phyloP scores from a whole-genome alignment of 2,329 filamentous ascomycete species.

The Trichoderma arundinaceum region DNA sequence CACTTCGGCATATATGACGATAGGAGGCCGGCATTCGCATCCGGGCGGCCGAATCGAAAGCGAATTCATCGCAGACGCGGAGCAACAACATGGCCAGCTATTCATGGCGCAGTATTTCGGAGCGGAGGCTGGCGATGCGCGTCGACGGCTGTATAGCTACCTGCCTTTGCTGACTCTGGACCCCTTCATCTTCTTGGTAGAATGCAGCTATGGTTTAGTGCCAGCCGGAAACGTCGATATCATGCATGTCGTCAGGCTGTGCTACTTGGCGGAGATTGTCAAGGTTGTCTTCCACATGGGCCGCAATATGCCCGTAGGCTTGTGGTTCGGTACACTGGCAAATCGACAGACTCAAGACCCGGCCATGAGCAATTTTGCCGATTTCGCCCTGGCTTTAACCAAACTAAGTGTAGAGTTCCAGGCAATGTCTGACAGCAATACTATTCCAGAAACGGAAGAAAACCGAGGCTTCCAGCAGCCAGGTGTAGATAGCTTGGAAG shows the following conservation, averaged over 20 bases:
- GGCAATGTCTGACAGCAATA: conserved; percentile 40
- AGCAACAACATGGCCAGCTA: conserved; percentile 75
- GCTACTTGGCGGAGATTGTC: conserved; percentile 88
- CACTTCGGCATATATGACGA: conserved; percentile 79
- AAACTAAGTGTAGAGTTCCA: conserved; percentile 52
- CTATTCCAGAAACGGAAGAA: conserved; percentile 40
- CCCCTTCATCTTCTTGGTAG: conserved; percentile 79
- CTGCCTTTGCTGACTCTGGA: conserved; percentile 70
- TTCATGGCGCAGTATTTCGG: conserved; percentile 67
- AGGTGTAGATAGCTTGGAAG: conserved; percentile 58
- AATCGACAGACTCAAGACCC: conserved; percentile 52
- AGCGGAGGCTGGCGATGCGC: conserved; percentile 48
- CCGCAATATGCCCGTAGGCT: conserved; percentile 57
- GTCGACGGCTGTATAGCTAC: conserved; percentile 53
- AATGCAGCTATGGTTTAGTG: conserved; percentile 73
- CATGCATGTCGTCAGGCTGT: conserved; percentile 79
- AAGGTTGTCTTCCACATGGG: conserved; percentile 72
- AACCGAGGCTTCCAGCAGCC: conserved; percentile 62
- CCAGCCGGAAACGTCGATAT: conserved; percentile 74
- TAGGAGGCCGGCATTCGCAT: conserved; percentile 70
- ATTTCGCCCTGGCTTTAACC: conserved; percentile 58
- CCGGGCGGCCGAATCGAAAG: conserved; percentile 65
- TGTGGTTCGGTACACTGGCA: conserved; percentile 55
- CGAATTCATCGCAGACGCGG: conserved; percentile 71
- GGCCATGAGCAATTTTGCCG: conserved; percentile 59